Evolutionary conservation across 2,329 filamentous ascomycete genomes (phyloP).

Genomic region (Cladosporium sp.): DNA sequence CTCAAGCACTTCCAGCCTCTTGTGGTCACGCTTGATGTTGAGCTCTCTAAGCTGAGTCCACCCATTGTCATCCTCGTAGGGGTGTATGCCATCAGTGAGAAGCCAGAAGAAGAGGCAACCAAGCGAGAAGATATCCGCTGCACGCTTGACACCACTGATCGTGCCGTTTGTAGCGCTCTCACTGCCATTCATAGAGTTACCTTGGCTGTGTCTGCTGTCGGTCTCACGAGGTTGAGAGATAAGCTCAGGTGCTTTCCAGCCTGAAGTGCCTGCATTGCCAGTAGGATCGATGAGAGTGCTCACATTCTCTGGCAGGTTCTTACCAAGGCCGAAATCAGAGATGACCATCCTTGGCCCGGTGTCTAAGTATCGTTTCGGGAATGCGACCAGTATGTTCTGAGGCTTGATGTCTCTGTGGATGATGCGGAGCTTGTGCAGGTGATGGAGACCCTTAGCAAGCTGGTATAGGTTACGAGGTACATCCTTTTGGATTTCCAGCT

Average conservation of each 20-base stretch:
- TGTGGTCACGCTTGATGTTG: constrained; percentile 90
- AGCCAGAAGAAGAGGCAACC: constrained; percentile 99
- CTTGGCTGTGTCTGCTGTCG: constrained; percentile 45
- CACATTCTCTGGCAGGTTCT: constrained; percentile 91
- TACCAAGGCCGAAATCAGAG: constrained; percentile 96
- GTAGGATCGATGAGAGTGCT: constrained; percentile 95
- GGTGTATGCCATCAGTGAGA: constrained; percentile 87
- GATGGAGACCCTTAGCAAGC: constrained; percentile 83
- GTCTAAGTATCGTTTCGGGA: constrained; percentile 65
- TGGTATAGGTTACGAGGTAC: constrained; percentile 81
- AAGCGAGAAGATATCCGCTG: constrained; percentile 96
- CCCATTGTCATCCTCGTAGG: constrained; percentile 89
- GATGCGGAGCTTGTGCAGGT: constrained; percentile 88
- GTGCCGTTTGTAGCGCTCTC: constrained; percentile 57
- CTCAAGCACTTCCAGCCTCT: constrained; percentile 56
- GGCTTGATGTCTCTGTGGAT: constrained; percentile 97
- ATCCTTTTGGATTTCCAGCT: constrained; percentile 72
- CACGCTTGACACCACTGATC: constrained; percentile 79
- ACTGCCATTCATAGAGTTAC: constrained; percentile 47
- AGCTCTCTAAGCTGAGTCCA: constrained; percentile 85
- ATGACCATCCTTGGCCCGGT: constrained; percentile 79
- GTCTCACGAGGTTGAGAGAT: constrained; percentile 61
- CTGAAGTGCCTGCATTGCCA: constrained; percentile 88
- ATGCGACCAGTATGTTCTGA: constrained; percentile 88
- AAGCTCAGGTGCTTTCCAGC: constrained; percentile 94